A percentile compares a stretch with the other conserved stretches of the same genome.
phyloP scores from a whole-genome alignment of 495 filamentous ascomycete genomes.

The Clohesyomyces aquaticus region DNA sequence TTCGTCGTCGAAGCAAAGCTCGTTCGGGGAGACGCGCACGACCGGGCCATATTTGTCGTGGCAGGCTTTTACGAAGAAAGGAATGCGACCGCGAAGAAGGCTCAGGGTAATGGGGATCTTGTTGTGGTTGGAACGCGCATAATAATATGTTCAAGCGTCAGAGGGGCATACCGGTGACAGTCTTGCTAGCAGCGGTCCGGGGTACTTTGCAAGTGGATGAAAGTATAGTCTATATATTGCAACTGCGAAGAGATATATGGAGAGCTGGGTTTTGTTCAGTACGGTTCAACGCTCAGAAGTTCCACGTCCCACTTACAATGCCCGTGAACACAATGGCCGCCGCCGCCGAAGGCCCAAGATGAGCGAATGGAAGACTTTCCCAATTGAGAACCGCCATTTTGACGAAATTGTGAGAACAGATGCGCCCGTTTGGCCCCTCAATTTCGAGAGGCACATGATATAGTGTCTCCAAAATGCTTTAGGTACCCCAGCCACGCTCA shows the following conservation, averaged over 20 bases:
- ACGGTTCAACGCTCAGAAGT: too few species aligned
- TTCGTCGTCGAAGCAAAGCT: conserved; percentile 28
- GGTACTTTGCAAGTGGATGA: conserved; percentile 35
- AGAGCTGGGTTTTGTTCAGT: too few species aligned
- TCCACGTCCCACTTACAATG: too few species aligned
- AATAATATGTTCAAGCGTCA: too few species aligned
- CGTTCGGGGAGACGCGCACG: conserved; percentile 31
- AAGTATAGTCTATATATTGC: conserved; percentile 30
- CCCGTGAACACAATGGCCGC: neutral
- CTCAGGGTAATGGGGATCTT: conserved; percentile 31
- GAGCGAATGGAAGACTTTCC: conserved; percentile 20
- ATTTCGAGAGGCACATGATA: conserved; percentile 20
- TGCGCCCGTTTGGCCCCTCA: neutral
- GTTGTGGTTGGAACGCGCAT: too few species aligned
- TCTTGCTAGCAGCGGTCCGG: conserved; percentile 22
- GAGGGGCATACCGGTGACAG: conserved; percentile 6
- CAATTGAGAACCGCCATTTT: conserved; percentile 20
- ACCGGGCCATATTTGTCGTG: conserved; percentile 36
- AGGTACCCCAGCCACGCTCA: neutral
- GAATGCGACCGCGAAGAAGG: conserved; percentile 23
- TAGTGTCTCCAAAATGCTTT: neutral
- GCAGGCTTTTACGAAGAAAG: conserved; percentile 26
- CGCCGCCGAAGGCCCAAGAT: conserved; percentile 13
- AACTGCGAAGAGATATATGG: conserved; percentile 5
- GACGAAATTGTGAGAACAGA: neutral